phyloP scores from a whole-genome alignment of 345 rosid genomes.

The Lepidium sativum region DNA sequence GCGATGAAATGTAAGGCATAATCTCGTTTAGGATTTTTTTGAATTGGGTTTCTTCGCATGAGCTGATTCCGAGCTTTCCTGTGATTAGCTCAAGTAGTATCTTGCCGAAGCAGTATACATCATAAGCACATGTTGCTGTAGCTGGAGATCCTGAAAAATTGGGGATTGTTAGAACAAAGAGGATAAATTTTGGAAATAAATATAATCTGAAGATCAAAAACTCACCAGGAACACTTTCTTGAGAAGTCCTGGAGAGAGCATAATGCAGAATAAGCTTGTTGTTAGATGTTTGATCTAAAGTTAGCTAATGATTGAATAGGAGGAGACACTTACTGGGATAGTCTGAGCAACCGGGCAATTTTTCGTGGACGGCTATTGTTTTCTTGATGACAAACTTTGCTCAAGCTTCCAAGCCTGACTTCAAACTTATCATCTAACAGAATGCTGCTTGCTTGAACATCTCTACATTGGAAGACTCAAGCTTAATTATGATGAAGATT shows the following conservation, averaged over 20 bases:
- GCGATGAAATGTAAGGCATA: constrained; percentile 47
- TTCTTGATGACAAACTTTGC: constrained; percentile 54
- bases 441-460: constrained; percentile 92
- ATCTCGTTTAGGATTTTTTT: constrained; percentile 53
- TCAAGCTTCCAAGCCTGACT: constrained; percentile 90
- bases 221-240: constrained; percentile 22
- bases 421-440: constrained; percentile 92
- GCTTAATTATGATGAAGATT: neutral
- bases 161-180: neutral
- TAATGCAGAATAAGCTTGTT: neutral
- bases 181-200: too few species aligned
- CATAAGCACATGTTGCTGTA: constrained; percentile 53
- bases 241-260: constrained; percentile 14
- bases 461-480: constrained; percentile 27
- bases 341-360: constrained; percentile 51
- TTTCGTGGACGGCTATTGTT: constrained; percentile 58
- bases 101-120: constrained; percentile 89
- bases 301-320: neutral
- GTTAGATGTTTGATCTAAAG: neutral
- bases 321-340: constrained; percentile 69
- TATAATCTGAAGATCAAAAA: neutral
- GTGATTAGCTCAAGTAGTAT: constrained; percentile 80
- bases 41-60: constrained; percentile 45
- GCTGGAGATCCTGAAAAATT: constrained; percentile 34
- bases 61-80: constrained; percentile 78